Conservation (phyloP, 139 green algal species). For the Tetraselmis chui region DNA sequence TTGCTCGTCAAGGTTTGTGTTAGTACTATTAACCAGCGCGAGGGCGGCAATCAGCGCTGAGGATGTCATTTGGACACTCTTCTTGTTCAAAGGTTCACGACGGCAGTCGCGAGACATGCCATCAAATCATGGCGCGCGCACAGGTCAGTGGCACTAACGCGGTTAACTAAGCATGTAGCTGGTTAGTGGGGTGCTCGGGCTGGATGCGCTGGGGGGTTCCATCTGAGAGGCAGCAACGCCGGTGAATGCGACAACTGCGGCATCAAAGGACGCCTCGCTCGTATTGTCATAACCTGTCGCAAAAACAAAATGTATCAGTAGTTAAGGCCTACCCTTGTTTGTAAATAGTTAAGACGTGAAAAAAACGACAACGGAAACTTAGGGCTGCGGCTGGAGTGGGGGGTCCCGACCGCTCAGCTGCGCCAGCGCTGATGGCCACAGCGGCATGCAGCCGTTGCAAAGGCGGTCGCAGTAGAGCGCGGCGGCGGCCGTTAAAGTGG, state of each 20-base stretch:
- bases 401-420: slow-evolving; percentile 21
- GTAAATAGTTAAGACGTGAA: no score
- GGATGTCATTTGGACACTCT: no score
- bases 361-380: no score
- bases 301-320: neutral
- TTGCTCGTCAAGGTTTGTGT: no score
- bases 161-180: neutral
- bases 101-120: no score
- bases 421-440: slow-evolving; percentile 34
- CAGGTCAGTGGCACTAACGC: no score
- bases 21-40: no score
- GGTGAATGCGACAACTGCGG: neutral
- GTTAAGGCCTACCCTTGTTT: neutral
- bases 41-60: no score
- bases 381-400: neutral
- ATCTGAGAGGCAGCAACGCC: neutral
- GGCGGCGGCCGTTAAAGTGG: slow-evolving; percentile 32
- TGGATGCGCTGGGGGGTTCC: neutral
- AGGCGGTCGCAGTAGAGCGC: slow-evolving; percentile 39
- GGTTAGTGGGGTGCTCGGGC: neutral
- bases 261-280: neutral
- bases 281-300: neutral
- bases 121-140: no score
- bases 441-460: slow-evolving; percentile 26
- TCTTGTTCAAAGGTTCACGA: no score